These are phyloP conservation scores for Aspergillus heteromorphus DNA, from an alignment of 495 filamentous ascomycete species.

Conservation along the genomic window DNA sequence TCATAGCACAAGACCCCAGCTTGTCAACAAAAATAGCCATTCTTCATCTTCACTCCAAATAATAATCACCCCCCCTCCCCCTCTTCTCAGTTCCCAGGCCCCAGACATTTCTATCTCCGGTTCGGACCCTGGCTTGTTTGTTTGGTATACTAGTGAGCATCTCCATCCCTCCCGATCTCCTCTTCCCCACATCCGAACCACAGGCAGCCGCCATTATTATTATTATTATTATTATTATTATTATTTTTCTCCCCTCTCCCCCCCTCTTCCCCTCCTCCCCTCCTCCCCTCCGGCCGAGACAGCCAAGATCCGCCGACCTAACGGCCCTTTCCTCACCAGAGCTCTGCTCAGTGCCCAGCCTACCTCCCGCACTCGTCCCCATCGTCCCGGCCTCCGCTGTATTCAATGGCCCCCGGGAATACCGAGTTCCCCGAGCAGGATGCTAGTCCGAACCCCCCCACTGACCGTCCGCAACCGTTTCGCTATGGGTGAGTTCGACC, in stretches of 20 bases:
- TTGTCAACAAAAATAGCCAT: not conserved
- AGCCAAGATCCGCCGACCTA: not conserved
- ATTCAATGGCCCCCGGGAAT: conserved; percentile 23
- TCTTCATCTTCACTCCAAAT: not conserved
- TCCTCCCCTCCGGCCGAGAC: not conserved
- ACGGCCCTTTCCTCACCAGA: too few relatives aligned
- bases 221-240: too few relatives aligned
- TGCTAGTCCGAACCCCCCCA: conserved; percentile 12
- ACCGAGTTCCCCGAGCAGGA: conserved; percentile 13
- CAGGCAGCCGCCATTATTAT: conserved; percentile 11
- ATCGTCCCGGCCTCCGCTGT: not conserved
- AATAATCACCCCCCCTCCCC: not conserved
- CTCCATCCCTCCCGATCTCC: conserved; percentile 1
- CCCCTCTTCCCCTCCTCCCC: too few relatives aligned
- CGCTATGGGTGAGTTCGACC: conserved; percentile 36
- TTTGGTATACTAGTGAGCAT: conserved; percentile 9
- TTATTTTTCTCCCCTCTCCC: too few relatives aligned
- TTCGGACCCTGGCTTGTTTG: not conserved
- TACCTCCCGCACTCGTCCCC: not conserved
- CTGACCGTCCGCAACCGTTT: conserved; percentile 9
- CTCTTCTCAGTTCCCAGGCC: not conserved
- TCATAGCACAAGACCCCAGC: too few relatives aligned
- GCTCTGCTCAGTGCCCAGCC: not conserved
- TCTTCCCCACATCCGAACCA: conserved; percentile 12
- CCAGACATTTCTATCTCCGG: not conserved